These are phyloP conservation scores for Eimeria sp. DNA, from an alignment of 169 alveolate species.

Conservation along the genomic window DNA sequence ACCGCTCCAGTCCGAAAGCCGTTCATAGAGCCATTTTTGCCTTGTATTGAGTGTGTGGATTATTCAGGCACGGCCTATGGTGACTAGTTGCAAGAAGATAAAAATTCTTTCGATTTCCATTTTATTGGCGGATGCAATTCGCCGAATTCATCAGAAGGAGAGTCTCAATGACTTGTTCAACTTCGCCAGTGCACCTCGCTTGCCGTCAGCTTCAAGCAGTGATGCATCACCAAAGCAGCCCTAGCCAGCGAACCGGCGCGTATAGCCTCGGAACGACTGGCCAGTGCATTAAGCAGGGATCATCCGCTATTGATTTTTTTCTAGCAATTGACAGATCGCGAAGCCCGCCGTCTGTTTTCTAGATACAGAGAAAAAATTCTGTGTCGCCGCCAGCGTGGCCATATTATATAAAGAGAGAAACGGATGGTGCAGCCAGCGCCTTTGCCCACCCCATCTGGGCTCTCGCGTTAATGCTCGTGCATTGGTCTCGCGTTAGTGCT, in stretches of 20 bases:
- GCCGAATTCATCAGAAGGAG: constrained; percentile 94
- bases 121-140: constrained; percentile 94
- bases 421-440: neutral
- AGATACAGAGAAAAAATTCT: neutral
- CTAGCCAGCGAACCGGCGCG: neutral
- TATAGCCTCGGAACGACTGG: neutral
- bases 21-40: neutral
- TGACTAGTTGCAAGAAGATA: constrained; percentile 87
- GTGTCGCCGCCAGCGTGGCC: neutral
- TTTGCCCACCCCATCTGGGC: neutral
- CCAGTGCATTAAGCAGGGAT: neutral
- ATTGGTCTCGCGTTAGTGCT: too few relatives aligned
- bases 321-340: neutral
- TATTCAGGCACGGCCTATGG: constrained; percentile 84
- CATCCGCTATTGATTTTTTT: neutral
- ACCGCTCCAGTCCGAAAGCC: neutral
- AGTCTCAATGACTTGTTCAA: constrained; percentile 88
- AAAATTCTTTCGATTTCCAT: constrained; percentile 88
- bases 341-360: neutral
- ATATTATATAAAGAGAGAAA: neutral
- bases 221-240: neutral
- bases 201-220: neutral
- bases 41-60: neutral
- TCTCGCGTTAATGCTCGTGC: neutral
- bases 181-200: constrained; percentile 31